Conservation (phyloP, 2,329 filamentous ascomycete genomes). For the Alternaria sp. region DNA sequence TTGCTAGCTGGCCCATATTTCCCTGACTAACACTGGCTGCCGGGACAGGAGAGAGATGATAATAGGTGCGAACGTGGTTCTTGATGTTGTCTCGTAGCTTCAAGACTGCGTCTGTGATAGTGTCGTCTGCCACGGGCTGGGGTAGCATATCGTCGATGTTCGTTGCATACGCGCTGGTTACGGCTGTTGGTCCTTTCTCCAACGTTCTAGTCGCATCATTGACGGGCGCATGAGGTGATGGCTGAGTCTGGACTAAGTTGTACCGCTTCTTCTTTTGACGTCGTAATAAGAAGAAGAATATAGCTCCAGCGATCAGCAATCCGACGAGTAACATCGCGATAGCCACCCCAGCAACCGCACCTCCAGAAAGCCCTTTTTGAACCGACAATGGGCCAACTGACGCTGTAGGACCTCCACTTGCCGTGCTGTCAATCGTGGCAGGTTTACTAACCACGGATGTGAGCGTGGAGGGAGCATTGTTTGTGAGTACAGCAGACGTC, state of each 20-base stretch:
- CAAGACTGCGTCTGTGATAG: conserved; percentile 28
- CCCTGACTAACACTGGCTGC: conserved; percentile 12
- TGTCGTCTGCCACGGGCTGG: conserved; percentile 33
- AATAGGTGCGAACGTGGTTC: conserved; percentile 34
- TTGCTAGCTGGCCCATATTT: conserved; percentile 14
- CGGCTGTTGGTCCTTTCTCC: neutral
- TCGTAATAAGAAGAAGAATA: neutral
- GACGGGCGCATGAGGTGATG: neutral
- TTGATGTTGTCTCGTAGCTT: conserved; percentile 38
- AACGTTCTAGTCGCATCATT: neutral
- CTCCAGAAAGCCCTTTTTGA: conserved; percentile 14
- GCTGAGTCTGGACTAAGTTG: neutral
- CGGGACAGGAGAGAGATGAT: conserved; percentile 17
- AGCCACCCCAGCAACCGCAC: conserved; percentile 30
- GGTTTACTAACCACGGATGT: too few relatives aligned
- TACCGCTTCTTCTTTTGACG: neutral
- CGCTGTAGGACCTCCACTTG: too few relatives aligned
- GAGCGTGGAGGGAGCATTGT: too few relatives aligned
- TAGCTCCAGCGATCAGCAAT: conserved; percentile 15
- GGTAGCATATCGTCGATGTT: conserved; percentile 29
- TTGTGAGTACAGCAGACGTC: too few relatives aligned
- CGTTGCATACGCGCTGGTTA: neutral
- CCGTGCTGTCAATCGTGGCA: too few relatives aligned
- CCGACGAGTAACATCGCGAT: conserved; percentile 30
- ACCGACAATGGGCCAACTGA: too few relatives aligned